Percentiles rank a stretch among this genome's conserved stretches.
phyloP scores from a whole-genome alignment of 768 basidiomycete species.

The Lactarius sanguifluus region DNA sequence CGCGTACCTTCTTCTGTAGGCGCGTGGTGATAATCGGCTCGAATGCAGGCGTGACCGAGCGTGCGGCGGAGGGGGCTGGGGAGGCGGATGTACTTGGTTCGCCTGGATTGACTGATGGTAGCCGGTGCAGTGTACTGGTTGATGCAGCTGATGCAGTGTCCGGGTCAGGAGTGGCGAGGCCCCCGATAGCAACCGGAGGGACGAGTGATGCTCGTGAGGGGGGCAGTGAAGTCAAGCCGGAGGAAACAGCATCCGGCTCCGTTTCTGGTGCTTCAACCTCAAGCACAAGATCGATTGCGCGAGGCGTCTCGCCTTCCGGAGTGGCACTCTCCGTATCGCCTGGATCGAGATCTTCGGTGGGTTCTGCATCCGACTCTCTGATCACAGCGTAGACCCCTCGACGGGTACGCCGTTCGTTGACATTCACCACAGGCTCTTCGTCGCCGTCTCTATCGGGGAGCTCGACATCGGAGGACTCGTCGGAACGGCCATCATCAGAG shows the following conservation, averaged over 20 bases:
- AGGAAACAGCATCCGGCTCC: slow-evolving; percentile 18
- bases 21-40: slow-evolving; percentile 63
- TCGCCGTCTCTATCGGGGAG: slow-evolving; percentile 34
- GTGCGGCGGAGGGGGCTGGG: slow-evolving; percentile 28
- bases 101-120: slow-evolving; percentile 19
- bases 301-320: slow-evolving; percentile 2
- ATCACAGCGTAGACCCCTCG: slow-evolving; percentile 78
- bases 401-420: slow-evolving; percentile 79
- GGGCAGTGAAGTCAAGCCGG: slow-evolving; percentile 11
- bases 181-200: slow-evolving; percentile 9
- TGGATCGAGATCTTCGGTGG: slow-evolving; percentile 49
- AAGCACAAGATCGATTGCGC: slow-evolving; percentile 19
- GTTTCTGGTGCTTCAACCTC: slow-evolving; percentile 25
- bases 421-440: slow-evolving; percentile 46
- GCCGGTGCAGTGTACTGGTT: slow-evolving; percentile 19
- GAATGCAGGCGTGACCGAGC: slow-evolving; percentile 37
- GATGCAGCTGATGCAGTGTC: slow-evolving; percentile 10
- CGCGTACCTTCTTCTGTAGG: slow-evolving; percentile 47
- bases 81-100: slow-evolving; percentile 31
- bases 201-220: slow-evolving; percentile 24
- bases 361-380: slow-evolving; percentile 61
- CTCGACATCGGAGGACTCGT: slow-evolving; percentile 34
- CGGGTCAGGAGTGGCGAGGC: slow-evolving; percentile 25
- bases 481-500: slow-evolving; percentile 53
- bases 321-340: slow-evolving; percentile 32